Conservation (phyloP, 352 stramenopile genomes). For the Globisporangium orthogonon region DNA sequence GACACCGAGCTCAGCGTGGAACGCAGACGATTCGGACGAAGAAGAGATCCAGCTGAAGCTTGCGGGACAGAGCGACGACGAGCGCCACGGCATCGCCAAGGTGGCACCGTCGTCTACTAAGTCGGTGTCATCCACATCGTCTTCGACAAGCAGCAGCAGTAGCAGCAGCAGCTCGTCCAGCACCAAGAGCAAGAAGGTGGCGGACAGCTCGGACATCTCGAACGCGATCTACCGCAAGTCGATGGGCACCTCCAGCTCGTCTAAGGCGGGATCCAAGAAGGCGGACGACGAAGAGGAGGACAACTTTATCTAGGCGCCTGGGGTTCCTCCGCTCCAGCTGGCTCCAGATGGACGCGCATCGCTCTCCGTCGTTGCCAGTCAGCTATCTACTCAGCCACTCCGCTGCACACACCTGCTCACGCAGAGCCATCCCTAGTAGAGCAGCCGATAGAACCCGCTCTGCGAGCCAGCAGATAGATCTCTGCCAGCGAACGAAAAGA, state of each 20-base stretch:
- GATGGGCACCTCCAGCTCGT: conserved; percentile 16
- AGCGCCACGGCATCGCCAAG: conserved; percentile 12
- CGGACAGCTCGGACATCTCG: conserved; percentile 26
- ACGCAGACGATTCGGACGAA: conserved; percentile 77
- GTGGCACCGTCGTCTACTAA: conserved; percentile 20
- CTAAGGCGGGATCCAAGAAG: conserved; percentile 14
- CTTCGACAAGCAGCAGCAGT: conserved; percentile 11
- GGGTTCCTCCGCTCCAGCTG: background rate
- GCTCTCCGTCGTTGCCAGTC: background rate
- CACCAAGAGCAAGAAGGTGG: conserved; percentile 13
- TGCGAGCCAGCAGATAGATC: background rate
- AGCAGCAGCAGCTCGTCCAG: conserved; percentile 5
- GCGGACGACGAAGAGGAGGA: conserved; percentile 50
- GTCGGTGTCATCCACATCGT: conserved; percentile 17
- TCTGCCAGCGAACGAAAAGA: background rate
- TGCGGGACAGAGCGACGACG: conserved; percentile 19
- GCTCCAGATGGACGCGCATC: background rate
- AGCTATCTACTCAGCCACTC: background rate
- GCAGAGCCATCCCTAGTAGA: background rate
- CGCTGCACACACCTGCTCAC: background rate
- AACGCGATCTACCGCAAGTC: conserved; percentile 36
- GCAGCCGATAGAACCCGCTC: conserved; percentile 5
- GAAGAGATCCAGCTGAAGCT: conserved; percentile 68
- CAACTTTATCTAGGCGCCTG: conserved; percentile 62
- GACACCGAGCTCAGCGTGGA: conserved; percentile 76